Evolutionary conservation across 176 grass and related monocot genomes (phyloP).

Genomic region (Dactylis glomerata): DNA sequence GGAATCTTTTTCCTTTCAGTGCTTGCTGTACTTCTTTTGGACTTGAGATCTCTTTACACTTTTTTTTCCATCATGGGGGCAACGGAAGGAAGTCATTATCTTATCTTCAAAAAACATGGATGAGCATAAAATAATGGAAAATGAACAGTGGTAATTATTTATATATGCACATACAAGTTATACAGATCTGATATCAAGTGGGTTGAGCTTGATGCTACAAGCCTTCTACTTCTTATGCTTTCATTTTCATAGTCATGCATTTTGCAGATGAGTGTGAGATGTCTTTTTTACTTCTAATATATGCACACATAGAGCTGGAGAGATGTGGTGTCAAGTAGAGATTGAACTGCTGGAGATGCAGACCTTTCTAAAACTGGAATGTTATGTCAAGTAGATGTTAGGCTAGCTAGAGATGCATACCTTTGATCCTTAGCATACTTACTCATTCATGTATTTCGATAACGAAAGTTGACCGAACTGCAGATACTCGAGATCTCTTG

Average conservation of each 20-base stretch:
- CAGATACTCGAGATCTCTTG: neutral
- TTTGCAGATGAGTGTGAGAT: neutral
- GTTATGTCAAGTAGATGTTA: neutral
- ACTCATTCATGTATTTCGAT: neutral
- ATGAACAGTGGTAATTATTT: slow-evolving; percentile 16
- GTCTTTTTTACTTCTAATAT: neutral
- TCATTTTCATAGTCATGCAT: neutral
- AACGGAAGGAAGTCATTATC: neutral
- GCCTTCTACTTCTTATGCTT: neutral
- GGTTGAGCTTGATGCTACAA: slow-evolving; percentile 11
- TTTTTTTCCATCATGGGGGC: neutral
- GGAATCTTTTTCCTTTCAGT: slow-evolving; percentile 25
- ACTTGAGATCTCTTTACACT: slow-evolving; percentile 3
- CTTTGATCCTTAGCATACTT: slow-evolving; percentile 4
- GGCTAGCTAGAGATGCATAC: neutral
- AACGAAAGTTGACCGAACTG: neutral
- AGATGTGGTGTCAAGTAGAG: neutral
- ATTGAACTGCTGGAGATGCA: neutral
- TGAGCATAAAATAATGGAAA: slow-evolving; percentile 35
- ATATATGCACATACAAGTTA: slow-evolving; percentile 2
- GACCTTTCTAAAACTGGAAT: neutral
- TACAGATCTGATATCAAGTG: slow-evolving; percentile 1
- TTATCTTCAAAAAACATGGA: slow-evolving; percentile 13
- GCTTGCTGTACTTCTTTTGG: slow-evolving; percentile 1
- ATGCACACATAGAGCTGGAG: neutral